Evolutionary conservation across 2,329 filamentous ascomycete species (phyloP).

Genomic region (Ascosphaera acerosa): DNA sequence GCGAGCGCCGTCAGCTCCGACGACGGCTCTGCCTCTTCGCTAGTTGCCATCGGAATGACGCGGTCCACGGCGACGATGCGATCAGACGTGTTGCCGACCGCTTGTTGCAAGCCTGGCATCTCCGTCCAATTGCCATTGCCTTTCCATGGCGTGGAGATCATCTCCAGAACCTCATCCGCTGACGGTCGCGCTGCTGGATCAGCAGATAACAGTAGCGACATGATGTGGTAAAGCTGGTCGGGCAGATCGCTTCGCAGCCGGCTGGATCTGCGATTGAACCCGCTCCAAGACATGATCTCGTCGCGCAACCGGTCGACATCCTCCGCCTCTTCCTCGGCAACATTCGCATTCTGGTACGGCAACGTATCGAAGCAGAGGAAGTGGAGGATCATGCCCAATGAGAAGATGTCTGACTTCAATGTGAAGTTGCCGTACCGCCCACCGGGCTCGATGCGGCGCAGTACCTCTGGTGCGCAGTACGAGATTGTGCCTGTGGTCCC

Average conservation of each 20-base stretch:
- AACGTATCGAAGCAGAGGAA: conserved; percentile 89
- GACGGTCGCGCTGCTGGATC: conserved; percentile 54
- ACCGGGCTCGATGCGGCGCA: conserved; percentile 34
- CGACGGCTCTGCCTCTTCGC: too few relatives aligned
- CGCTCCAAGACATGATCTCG: conserved; percentile 70
- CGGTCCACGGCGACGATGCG: too few relatives aligned
- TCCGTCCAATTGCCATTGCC: conserved; percentile 27
- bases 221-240: conserved; percentile 56
- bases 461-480: conserved; percentile 87
- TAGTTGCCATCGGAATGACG: too few relatives aligned
- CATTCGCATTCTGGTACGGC: conserved; percentile 64
- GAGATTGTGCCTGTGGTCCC: conserved; percentile 91
- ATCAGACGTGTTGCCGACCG: too few relatives aligned
- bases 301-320: conserved; percentile 62
- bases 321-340: conserved; percentile 72
- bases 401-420: conserved; percentile 95
- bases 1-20: too few relatives aligned
- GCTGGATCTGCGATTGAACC: conserved; percentile 48
- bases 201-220: conserved; percentile 57
- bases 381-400: conserved; percentile 90
- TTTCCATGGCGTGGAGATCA: conserved; percentile 33
- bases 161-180: conserved; percentile 60
- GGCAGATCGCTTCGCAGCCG: conserved; percentile 60
- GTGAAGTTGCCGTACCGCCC: conserved; percentile 81
- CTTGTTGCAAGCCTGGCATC: too few relatives aligned